Evolutionary conservation across 2,329 filamentous ascomycete species (phyloP).

Genomic region (Fusarium domesticum): DNA sequence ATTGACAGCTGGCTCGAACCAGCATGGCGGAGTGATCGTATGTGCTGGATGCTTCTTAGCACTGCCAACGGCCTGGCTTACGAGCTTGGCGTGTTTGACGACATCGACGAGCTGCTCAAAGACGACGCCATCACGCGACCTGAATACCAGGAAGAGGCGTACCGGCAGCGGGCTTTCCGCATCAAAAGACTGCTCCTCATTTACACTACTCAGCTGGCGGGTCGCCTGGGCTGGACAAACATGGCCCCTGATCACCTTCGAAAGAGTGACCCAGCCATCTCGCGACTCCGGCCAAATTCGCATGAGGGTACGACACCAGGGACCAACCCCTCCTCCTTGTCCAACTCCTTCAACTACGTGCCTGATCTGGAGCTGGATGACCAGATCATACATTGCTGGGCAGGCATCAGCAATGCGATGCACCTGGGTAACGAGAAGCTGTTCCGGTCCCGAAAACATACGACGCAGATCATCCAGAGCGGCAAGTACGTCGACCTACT

Average conservation of each 20-base stretch:
- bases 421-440: conserved; percentile 84
- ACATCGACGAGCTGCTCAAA: conserved; percentile 69
- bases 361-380: conserved; percentile 65
- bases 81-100: conserved; percentile 92
- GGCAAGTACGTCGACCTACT: conserved; percentile 80
- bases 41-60: conserved; percentile 97
- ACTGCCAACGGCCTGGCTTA: conserved; percentile 87
- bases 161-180: conserved; percentile 73
- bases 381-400: conserved; percentile 83
- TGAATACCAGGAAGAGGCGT: conserved; percentile 71
- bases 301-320: conserved; percentile 59
- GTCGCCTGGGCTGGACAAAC: conserved; percentile 85
- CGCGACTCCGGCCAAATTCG: conserved; percentile 48
- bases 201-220: conserved; percentile 91
- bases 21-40: conserved; percentile 88
- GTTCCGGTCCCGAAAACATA: conserved; percentile 83
- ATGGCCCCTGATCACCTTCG: conserved; percentile 76
- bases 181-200: conserved; percentile 85
- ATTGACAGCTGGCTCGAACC: conserved; percentile 97
- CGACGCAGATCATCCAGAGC: conserved; percentile 81
- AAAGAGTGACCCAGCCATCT: conserved; percentile 55
- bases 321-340: conserved; percentile 55
- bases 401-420: conserved; percentile 89
- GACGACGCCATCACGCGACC: conserved; percentile 58
- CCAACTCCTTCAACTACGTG: conserved; percentile 62